phyloP scores from a whole-genome alignment of 805 yeast species.

The Millerago galiae region DNA sequence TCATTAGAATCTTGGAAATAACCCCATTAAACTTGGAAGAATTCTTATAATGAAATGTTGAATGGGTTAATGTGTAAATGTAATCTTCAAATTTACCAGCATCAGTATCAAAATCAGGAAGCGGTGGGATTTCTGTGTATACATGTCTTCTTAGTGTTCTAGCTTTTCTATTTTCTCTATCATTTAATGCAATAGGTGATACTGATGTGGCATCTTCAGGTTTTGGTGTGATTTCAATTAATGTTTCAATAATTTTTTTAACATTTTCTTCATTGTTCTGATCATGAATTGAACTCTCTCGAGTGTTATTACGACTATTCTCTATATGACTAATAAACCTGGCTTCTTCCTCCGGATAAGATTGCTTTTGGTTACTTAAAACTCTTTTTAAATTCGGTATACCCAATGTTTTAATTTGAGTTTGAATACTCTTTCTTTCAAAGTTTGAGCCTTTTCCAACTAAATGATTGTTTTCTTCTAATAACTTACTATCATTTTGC shows the following conservation, averaged over 20 bases:
- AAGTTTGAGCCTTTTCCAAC: slow-evolving; percentile 27
- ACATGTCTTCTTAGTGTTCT: slow-evolving; percentile 13
- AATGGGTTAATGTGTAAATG: slow-evolving; percentile 31
- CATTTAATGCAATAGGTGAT: slow-evolving; percentile 11
- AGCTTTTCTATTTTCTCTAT: neutral
- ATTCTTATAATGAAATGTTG: slow-evolving; percentile 28
- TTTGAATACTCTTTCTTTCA: slow-evolving; percentile 23
- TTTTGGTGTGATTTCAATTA: slow-evolving; percentile 21
- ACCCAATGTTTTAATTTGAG: slow-evolving; percentile 24
- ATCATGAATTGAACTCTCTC: slow-evolving; percentile 9
- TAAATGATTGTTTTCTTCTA: slow-evolving; percentile 9
- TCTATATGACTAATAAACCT: slow-evolving; percentile 5
- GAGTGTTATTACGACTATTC: slow-evolving; percentile 1
- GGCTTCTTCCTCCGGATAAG: slow-evolving; percentile 16
- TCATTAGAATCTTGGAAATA: slow-evolving; percentile 31
- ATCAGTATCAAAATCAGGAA: slow-evolving; percentile 27
- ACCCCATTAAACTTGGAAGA: slow-evolving; percentile 33
- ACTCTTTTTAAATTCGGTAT: slow-evolving; percentile 22
- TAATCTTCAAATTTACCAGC: slow-evolving; percentile 26
- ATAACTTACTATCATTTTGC: slow-evolving; percentile 3
- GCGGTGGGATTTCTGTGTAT: slow-evolving; percentile 30
- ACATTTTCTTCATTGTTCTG: slow-evolving; percentile 16
- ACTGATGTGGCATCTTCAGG: slow-evolving; percentile 9
- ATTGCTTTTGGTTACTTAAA: slow-evolving; percentile 8
- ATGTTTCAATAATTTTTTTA: slow-evolving; percentile 19